These are phyloP conservation scores for Plasmodium knowlesi DNA, from an alignment of 169 alveolate species.

Conservation along the genomic window DNA sequence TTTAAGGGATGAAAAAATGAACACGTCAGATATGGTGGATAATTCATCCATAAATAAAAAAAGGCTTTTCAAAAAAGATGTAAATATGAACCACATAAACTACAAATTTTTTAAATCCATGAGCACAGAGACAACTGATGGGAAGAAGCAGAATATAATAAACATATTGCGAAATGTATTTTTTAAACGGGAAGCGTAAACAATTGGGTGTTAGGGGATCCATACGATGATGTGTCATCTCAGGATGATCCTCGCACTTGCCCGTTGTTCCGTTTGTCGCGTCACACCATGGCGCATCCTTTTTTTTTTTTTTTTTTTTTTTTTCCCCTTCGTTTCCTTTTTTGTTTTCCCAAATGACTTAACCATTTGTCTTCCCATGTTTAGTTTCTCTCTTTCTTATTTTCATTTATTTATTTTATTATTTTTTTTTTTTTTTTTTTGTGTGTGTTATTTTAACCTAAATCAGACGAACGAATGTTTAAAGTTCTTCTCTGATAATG, in stretches of 20 bases:
- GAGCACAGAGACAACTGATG: slow-evolving; percentile 1
- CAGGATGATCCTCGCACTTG: background rate
- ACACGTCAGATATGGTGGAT: background rate
- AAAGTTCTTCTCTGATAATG: background rate
- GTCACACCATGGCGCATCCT: background rate
- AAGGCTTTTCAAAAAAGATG: slow-evolving; percentile 5
- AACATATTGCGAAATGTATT: slow-evolving; percentile 20
- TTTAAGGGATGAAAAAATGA: background rate
- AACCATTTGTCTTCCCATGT: background rate
- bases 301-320: background rate
- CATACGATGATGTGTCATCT: background rate
- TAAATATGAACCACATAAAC: background rate
- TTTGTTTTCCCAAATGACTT: background rate
- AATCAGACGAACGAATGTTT: background rate
- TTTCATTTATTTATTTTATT: background rate
- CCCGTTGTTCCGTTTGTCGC: background rate
- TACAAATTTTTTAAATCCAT: slow-evolving; percentile 51
- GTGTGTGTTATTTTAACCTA: background rate
- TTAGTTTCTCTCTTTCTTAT: background rate
- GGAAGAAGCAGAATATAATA: slow-evolving; percentile 38
- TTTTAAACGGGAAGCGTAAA: slow-evolving; percentile 34
- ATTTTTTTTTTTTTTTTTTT: background rate
- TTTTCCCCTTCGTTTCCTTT: background rate
- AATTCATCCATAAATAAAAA: slow-evolving; percentile 50
- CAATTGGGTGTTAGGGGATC: background rate